These are phyloP conservation scores for Rhodotorula toruloides DNA, from an alignment of 768 basidiomycete genomes.

Conservation along the genomic window DNA sequence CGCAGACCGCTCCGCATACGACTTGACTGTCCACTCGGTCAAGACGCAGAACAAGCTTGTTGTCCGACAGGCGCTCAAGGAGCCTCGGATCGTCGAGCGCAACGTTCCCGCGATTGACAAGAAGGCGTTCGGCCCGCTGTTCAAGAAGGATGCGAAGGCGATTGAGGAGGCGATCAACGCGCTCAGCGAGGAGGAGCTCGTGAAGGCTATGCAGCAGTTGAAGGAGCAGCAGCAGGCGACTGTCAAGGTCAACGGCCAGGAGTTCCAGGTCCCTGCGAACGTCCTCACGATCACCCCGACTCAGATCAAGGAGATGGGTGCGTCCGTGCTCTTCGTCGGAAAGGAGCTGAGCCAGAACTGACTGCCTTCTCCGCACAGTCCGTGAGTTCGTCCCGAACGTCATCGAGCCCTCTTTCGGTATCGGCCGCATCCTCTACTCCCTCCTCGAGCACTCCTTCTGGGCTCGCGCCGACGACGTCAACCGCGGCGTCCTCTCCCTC, in stretches of 20 bases:
- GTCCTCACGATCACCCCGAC: conserved; percentile 72
- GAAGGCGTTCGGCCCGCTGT: conserved; percentile 80
- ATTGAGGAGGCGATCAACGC: conserved; percentile 62
- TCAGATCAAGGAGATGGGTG: conserved; percentile 78
- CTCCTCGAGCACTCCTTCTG: conserved; percentile 94
- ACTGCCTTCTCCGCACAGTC: conserved; percentile 53
- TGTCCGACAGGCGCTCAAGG: conserved; percentile 77
- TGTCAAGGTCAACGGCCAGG: conserved; percentile 60
- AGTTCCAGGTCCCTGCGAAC: conserved; percentile 67
- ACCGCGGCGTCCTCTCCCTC: conserved; percentile 84
- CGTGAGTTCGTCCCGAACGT: conserved; percentile 96
- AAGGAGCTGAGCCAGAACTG: conserved; percentile 4
- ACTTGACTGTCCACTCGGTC: conserved; percentile 79
- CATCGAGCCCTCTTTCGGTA: conserved; percentile 96
- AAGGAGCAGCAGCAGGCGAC: conserved; percentile 63
- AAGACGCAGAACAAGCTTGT: conserved; percentile 79
- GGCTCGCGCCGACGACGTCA: conserved; percentile 84
- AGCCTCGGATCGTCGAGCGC: conserved; percentile 75
- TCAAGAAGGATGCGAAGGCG: conserved; percentile 70
- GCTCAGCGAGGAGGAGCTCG: conserved; percentile 63
- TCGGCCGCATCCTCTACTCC: conserved; percentile 89
- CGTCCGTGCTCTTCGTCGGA: conserved; percentile 27
- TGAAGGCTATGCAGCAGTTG: conserved; percentile 65
- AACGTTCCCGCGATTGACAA: conserved; percentile 76
- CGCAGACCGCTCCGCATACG: conserved; percentile 96